Evolutionary conservation across 169 alveolate genomes (phyloP).

Genomic region (Babesia ovata): DNA sequence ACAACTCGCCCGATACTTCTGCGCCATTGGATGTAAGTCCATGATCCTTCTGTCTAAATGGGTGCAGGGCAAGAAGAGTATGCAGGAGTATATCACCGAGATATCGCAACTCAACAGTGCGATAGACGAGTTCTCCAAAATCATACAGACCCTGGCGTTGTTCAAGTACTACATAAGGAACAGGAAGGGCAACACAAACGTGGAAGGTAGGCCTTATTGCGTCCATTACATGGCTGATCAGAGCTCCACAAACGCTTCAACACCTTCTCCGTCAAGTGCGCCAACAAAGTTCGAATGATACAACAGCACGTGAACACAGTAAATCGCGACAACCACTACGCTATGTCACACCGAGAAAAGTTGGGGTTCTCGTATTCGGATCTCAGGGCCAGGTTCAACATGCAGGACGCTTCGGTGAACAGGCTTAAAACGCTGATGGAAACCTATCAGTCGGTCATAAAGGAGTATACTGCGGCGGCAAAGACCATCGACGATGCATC

Average conservation of each 20-base stretch:
- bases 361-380: slow-evolving; percentile 44
- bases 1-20: neutral
- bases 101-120: slow-evolving; percentile 54
- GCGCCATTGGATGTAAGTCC: slow-evolving; percentile 30
- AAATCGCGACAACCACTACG: slow-evolving; percentile 54
- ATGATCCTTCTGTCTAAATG: neutral
- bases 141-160: slow-evolving; percentile 64
- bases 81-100: slow-evolving; percentile 35
- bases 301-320: slow-evolving; percentile 50
- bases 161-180: slow-evolving; percentile 65
- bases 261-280: slow-evolving; percentile 52
- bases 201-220: slow-evolving; percentile 6
- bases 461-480: slow-evolving; percentile 59
- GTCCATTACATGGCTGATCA: neutral
- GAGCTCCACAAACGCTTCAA: slow-evolving; percentile 66
- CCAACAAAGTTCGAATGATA: slow-evolving; percentile 32
- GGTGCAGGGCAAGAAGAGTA: slow-evolving; percentile 35
- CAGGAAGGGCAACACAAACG: slow-evolving; percentile 54
- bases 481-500: slow-evolving; percentile 17
- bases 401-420: slow-evolving; percentile 68
- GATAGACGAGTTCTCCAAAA: slow-evolving; percentile 67
- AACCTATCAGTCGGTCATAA: slow-evolving; percentile 63
- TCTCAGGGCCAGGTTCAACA: slow-evolving; percentile 55
- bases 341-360: slow-evolving; percentile 46
- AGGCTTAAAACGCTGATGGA: slow-evolving; percentile 62